phyloP scores from a whole-genome alignment of 768 basidiomycete species.

The Boletus rufocinnamomeus region DNA sequence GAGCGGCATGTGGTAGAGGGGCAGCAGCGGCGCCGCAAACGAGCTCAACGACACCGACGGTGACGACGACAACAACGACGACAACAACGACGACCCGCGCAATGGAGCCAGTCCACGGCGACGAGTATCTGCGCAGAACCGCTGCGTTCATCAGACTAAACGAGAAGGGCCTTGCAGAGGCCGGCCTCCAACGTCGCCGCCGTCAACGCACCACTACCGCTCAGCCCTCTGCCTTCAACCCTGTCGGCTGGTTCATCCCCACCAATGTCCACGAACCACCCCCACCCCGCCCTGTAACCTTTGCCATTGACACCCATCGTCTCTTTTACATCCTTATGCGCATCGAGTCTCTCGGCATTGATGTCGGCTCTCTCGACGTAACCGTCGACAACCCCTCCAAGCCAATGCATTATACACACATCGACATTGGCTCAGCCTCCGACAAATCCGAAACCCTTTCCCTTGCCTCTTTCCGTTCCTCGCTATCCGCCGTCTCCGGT shows the following conservation, averaged over 20 bases:
- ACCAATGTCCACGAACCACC: constrained; percentile 28
- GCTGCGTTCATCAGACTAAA: constrained; percentile 73
- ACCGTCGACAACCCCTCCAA: constrained; percentile 70
- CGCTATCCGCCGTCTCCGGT: constrained; percentile 72
- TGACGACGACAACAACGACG: constrained; percentile 15
- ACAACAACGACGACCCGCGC: constrained; percentile 11
- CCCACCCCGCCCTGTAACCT: constrained; percentile 58
- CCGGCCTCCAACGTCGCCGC: constrained; percentile 54
- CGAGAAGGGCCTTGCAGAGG: constrained; percentile 72
- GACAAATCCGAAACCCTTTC: constrained; percentile 78
- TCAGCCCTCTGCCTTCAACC: constrained; percentile 53
- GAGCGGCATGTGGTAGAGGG: constrained; percentile 25
- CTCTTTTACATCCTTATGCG: constrained; percentile 89
- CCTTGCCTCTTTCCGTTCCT: constrained; percentile 72
- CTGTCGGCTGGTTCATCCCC: constrained; percentile 57
- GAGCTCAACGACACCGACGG: constrained; percentile 8
- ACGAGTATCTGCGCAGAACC: constrained; percentile 71
- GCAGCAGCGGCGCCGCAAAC: constrained; percentile 16
- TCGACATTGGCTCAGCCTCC: constrained; percentile 42
- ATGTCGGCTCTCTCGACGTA: constrained; percentile 80
- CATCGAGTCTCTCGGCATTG: constrained; percentile 76
- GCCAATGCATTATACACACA: constrained; percentile 72
- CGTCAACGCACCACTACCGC: constrained; percentile 34
- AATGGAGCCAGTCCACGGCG: constrained; percentile 64
- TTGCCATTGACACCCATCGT: constrained; percentile 76